phyloP scores from a whole-genome alignment of 441 rosid species.

The Croton laevigatus region DNA sequence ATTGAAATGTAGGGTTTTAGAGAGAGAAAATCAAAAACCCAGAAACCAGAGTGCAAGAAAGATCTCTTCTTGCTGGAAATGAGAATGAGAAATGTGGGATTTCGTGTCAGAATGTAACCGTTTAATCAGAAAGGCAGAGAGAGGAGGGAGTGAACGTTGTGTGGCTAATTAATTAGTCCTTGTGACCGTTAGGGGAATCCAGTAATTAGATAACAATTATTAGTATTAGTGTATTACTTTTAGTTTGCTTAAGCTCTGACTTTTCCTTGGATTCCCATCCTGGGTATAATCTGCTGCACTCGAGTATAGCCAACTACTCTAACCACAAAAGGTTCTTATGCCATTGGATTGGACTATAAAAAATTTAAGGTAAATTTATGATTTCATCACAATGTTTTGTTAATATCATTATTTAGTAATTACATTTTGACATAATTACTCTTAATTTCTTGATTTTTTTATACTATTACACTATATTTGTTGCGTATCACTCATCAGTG shows the following conservation, averaged over 20 bases:
- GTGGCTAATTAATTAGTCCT: slow-evolving; percentile 4
- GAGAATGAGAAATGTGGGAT: not conserved
- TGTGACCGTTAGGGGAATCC: slow-evolving; percentile 34
- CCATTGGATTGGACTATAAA: too few relatives aligned
- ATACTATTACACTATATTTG: too few relatives aligned
- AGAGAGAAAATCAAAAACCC: slow-evolving; percentile 12
- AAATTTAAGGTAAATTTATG: too few relatives aligned
- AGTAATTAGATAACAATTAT: not conserved
- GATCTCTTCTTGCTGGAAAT: not conserved
- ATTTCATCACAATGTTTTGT: too few relatives aligned
- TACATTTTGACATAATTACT: too few relatives aligned
- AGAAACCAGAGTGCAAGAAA: slow-evolving; percentile 4
- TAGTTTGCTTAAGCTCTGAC: not conserved
- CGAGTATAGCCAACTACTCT: not conserved
- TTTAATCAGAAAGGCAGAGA: slow-evolving; percentile 10
- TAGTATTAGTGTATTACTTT: not conserved
- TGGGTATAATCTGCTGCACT: not conserved
- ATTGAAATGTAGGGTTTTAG: slow-evolving; percentile 5
- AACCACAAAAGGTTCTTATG: too few relatives aligned
- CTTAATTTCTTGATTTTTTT: too few relatives aligned
- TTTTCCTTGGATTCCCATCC: not conserved
- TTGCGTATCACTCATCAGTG: too few relatives aligned
- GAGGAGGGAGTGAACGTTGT: slow-evolving; percentile 21
- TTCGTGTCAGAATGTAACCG: slow-evolving; percentile 36
- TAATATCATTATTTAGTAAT: too few relatives aligned